phyloP scores from a whole-genome alignment of 2,329 filamentous ascomycete genomes.

The Colletotrichum liaoningense region DNA sequence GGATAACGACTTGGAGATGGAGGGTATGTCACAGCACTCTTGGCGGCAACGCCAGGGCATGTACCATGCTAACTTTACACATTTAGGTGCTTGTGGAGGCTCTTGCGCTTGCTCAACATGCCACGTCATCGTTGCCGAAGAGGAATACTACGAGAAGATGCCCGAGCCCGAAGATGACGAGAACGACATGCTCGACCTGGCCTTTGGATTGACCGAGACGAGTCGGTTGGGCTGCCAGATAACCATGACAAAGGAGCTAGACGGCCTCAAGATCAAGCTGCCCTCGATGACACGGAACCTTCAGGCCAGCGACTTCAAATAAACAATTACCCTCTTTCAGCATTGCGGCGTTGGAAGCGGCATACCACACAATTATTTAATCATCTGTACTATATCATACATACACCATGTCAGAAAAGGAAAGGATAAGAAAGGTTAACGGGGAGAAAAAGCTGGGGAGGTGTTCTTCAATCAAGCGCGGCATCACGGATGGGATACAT shows the following conservation, averaged over 20 bases:
- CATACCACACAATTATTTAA: constrained; percentile 14
- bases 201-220: constrained; percentile 90
- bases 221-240: constrained; percentile 89
- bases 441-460: background rate
- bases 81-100: constrained; percentile 85
- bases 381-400: constrained; percentile 35
- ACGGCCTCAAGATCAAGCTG: constrained; percentile 86
- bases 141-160: constrained; percentile 81
- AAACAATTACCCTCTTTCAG: constrained; percentile 35
- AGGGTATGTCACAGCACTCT: constrained; percentile 66
- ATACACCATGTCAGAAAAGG: constrained; percentile 4
- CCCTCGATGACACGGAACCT: constrained; percentile 96
- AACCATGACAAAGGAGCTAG: constrained; percentile 88
- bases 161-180: constrained; percentile 82
- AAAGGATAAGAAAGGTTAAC: background rate
- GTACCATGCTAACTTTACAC: constrained; percentile 38
- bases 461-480: constrained; percentile 27
- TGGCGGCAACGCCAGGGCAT: background rate
- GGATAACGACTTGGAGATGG: constrained; percentile 96
- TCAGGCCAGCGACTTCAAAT: constrained; percentile 90
- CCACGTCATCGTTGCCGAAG: constrained; percentile 85
- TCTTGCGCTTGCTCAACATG: constrained; percentile 95
- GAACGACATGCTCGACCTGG: constrained; percentile 92
- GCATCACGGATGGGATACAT: constrained; percentile 25
- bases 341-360: constrained; percentile 28